phyloP scores from a whole-genome alignment of 768 basidiomycete species.

The Tubosaeta sp. region DNA sequence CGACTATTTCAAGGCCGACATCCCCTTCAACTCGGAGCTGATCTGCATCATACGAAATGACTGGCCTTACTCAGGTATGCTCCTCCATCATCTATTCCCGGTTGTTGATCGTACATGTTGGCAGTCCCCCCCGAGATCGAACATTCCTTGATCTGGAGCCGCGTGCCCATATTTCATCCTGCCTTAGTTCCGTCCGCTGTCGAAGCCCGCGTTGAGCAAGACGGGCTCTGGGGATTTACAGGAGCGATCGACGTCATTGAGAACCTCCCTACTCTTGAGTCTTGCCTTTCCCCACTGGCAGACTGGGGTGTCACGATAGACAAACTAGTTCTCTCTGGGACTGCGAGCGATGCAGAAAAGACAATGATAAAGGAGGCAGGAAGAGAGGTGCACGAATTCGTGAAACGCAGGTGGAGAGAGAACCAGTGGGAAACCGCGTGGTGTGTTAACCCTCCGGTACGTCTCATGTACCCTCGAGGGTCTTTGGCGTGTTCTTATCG shows the following conservation, averaged over 20 bases:
- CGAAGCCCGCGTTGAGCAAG: constrained; percentile 56
- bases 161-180: constrained; percentile 64
- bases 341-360: constrained; percentile 51
- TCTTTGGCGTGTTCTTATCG: neutral
- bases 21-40: constrained; percentile 43
- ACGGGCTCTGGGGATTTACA: constrained; percentile 83
- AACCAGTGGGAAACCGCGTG: constrained; percentile 85
- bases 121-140: constrained; percentile 67
- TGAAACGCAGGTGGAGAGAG: constrained; percentile 64
- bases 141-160: constrained; percentile 75
- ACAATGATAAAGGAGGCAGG: constrained; percentile 47
- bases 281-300: constrained; percentile 56
- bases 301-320: constrained; percentile 71
- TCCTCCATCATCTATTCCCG: too few relatives aligned
- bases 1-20: constrained; percentile 63
- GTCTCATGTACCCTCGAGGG: constrained; percentile 17
- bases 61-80: constrained; percentile 82
- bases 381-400: constrained; percentile 56
- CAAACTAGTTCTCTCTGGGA: constrained; percentile 49
- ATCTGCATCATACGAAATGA: constrained; percentile 77
- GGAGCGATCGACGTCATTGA: constrained; percentile 52
- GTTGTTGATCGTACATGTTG: neutral
- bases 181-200: constrained; percentile 49
- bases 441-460: constrained; percentile 86
- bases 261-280: constrained; percentile 53